phyloP scores from a whole-genome alignment of 768 basidiomycete genomes.

The Suillus hirtellus region DNA sequence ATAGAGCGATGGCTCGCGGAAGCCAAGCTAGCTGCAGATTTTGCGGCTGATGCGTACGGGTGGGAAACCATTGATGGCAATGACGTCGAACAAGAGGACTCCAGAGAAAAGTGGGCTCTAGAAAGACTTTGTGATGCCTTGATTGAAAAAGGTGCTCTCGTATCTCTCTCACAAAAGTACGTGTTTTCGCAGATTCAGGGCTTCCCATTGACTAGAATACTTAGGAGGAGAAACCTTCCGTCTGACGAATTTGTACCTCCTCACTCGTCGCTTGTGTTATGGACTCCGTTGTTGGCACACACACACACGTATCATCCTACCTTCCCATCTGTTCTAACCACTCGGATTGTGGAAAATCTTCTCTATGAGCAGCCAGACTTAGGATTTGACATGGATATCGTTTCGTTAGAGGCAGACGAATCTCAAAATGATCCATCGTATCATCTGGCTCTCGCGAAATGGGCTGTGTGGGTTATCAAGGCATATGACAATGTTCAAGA shows the following conservation, averaged over 20 bases:
- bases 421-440: conserved; percentile 44
- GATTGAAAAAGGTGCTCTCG: conserved; percentile 68
- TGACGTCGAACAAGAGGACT: conserved; percentile 41
- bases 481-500: conserved; percentile 35
- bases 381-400: conserved; percentile 17
- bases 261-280: conserved; percentile 53
- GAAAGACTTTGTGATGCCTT: conserved; percentile 68
- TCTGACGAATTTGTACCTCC: conserved; percentile 50
- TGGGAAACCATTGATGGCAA: conserved; percentile 40
- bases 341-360: conserved; percentile 43
- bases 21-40: conserved; percentile 60
- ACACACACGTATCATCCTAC: conserved; percentile 55
- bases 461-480: conserved; percentile 64
- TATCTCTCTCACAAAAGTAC: conserved; percentile 85
- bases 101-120: conserved; percentile 65
- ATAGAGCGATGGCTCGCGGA: conserved; percentile 82
- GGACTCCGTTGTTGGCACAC: conserved; percentile 65
- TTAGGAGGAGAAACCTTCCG: conserved; percentile 57
- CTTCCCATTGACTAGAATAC: conserved; percentile 13
- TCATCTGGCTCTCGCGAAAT: conserved; percentile 62
- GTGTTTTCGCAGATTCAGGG: conserved; percentile 18
- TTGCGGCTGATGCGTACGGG: conserved; percentile 44
- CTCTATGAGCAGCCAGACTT: conserved; percentile 20
- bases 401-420: conserved; percentile 21
- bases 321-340: conserved; percentile 51